These are phyloP conservation scores for Funneliformis caledonium DNA, from an alignment of 371 early-diverging fungal genomes.

Conservation along the genomic window DNA sequence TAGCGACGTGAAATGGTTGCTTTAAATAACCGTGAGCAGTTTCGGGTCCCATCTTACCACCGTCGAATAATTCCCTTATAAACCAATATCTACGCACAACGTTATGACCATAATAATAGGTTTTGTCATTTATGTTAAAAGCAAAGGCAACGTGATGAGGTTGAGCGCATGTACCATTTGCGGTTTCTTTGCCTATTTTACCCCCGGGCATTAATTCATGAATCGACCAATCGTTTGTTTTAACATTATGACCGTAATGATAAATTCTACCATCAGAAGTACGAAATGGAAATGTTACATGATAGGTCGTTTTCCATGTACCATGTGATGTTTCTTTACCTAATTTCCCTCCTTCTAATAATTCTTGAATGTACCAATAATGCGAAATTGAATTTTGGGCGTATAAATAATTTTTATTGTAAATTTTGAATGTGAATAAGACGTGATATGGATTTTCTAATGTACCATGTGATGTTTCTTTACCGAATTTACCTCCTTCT, in stretches of 20 bases:
- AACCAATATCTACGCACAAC: not conserved
- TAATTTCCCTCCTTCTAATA: constrained; percentile 13
- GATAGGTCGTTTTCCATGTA: not conserved
- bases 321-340: not conserved
- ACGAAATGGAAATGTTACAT: constrained; percentile 2
- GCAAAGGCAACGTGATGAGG: not conserved
- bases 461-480: not conserved
- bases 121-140: constrained; percentile 5
- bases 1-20: not conserved
- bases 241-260: not conserved
- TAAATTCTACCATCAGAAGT: not conserved
- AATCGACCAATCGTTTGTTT: constrained; percentile 1
- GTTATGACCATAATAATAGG: constrained; percentile 9
- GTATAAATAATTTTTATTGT: not conserved
- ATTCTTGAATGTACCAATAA: constrained; percentile 31
- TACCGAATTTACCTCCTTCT: constrained; percentile 5
- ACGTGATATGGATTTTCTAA: constrained; percentile 9
- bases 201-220: constrained; percentile 7
- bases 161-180: not conserved
- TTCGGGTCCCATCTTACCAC: not conserved
- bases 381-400: constrained; percentile 5
- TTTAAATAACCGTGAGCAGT: constrained; percentile 1
- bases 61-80: not conserved
- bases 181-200: not conserved
- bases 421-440: not conserved